Base-by-base conservation (phyloP, 192 early-diverging fungal species). In the Martensiomyces pterosporus region DNA sequence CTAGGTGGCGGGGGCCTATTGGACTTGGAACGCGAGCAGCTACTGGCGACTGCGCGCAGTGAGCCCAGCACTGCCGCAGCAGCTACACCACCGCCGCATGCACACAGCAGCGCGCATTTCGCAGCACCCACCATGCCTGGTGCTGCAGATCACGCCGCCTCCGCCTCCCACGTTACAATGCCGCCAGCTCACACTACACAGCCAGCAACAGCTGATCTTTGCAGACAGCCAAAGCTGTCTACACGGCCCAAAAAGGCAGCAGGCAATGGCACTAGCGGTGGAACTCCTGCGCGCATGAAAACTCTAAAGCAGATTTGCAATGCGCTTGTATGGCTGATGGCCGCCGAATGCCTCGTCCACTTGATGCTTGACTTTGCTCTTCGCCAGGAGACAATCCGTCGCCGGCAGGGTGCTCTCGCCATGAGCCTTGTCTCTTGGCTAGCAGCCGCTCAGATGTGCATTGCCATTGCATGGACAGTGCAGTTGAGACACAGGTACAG, bases 361-460 rank as follows among this genome's bases (percentile, higher is more conserved):
- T 48, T 54, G 8, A 66, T 74, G 70, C 59, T 74, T 34, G 37
- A 24, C 21, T 63, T 74, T 48, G 70, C 70, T 5, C 42, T 74
- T 26, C 58, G 59, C 22, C 63, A 74, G 16, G 70, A 74, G 40
- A 57, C 60, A 38, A 34, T 19, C 38, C 57, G 57, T 17, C 53
- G 23, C 17, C 24, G 42, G 14, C 52, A 73, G 24, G 32, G 53
- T 17, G 18, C 14, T 8, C 26, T 21, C 9, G 63, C 57, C 32
- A 44, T 47, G 17, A 27, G 47, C 23, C 37, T 62, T 25, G 43
- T 51, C 17, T 33, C 42, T 9, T 54, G 70, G 55, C 53, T 74
- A 24, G 58, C 59, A 27, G 16, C 62, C 55, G 58, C 70, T 16
- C 70, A 74, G 22, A 43, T 59, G 13, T 66, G 70, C 55, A 41